phyloP scores from a whole-genome alignment of 345 rosid species.

The Euphorbia peplus region DNA sequence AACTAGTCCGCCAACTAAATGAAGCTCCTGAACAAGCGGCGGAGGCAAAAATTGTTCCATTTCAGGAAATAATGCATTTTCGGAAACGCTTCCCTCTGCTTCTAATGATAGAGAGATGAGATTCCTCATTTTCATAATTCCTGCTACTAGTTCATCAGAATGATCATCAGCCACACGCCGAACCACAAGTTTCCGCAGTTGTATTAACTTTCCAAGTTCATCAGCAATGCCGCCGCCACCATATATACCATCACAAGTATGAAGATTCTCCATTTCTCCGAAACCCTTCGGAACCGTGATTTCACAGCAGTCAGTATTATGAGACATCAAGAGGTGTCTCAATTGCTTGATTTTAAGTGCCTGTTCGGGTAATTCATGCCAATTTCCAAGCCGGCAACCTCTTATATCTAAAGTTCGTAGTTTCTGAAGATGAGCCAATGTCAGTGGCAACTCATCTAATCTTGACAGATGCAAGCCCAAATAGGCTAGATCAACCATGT shows the following conservation, averaged over 20 bases:
- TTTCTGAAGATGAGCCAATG: not conserved
- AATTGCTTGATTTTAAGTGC: conserved; percentile 2
- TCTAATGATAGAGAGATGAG: not conserved
- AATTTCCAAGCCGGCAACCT: not conserved
- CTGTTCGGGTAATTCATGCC: conserved; percentile 1
- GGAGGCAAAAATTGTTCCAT: conserved; percentile 5
- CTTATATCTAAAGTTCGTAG: not conserved
- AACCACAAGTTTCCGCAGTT: not conserved
- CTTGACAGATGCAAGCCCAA: not conserved
- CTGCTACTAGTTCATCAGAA: not conserved
- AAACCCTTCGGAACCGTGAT: conserved; percentile 7
- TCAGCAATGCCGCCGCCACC: conserved; percentile 19
- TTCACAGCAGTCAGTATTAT: not conserved
- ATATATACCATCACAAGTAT: conserved; percentile 16
- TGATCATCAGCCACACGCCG: conserved; percentile 5
- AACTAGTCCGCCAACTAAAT: not conserved
- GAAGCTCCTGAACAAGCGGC: not conserved
- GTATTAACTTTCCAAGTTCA: not conserved
- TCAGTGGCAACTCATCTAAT: not conserved
- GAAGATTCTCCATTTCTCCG: conserved; percentile 6
- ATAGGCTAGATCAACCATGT: not conserved
- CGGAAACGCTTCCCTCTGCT: not conserved
- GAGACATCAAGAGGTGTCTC: conserved; percentile 17
- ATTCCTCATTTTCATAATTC: conserved; percentile 3
- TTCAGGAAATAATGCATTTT: not conserved